A percentile compares a stretch with the other conserved stretches of the same genome.
Evolutionary conservation across 495 filamentous ascomycete genomes (phyloP).

Genomic region (Parathielavia hyrcaniae): DNA sequence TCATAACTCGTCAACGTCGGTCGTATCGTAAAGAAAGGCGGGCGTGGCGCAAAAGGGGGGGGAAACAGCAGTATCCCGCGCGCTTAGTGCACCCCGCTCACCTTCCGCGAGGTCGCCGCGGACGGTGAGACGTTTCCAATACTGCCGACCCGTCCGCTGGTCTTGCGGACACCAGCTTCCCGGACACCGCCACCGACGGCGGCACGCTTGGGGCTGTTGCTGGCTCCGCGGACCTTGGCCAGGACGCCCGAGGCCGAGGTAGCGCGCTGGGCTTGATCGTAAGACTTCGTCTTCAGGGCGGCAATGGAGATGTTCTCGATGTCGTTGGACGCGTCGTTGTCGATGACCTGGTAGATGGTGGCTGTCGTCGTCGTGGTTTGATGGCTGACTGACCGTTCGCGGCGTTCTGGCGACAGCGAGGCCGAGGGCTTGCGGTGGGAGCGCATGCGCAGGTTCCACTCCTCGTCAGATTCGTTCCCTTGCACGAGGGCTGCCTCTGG

Average conservation of each 20-base stretch:
- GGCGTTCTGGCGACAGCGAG: constrained; percentile 37
- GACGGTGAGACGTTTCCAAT: constrained; percentile 42
- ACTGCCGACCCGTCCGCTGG: constrained; percentile 87
- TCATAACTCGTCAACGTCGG: constrained; percentile 16
- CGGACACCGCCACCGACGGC: constrained; percentile 47
- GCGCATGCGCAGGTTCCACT: constrained; percentile 64
- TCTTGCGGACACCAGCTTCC: constrained; percentile 71
- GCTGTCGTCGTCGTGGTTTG: constrained; percentile 57
- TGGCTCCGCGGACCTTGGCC: constrained; percentile 67
- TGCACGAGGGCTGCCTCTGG: constrained; percentile 46
- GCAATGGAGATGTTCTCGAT: constrained; percentile 47
- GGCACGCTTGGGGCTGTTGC: constrained; percentile 49
- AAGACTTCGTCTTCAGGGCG: constrained; percentile 56
- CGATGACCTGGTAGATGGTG: constrained; percentile 52
- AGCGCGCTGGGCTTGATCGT: constrained; percentile 51
- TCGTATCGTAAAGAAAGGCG: not conserved
- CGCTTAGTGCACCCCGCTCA: constrained; percentile 31
- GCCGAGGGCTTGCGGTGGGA: constrained; percentile 51
- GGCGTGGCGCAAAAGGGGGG: not conserved
- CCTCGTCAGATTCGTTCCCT: constrained; percentile 71
- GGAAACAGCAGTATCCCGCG: not conserved
- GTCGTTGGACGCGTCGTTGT: constrained; percentile 52
- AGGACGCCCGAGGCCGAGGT: constrained; percentile 61
- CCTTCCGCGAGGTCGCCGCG: constrained; percentile 34
- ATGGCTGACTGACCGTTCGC: constrained; percentile 44